Conservation (phyloP, 768 basidiomycete species). For the Mycena leptocephala region DNA sequence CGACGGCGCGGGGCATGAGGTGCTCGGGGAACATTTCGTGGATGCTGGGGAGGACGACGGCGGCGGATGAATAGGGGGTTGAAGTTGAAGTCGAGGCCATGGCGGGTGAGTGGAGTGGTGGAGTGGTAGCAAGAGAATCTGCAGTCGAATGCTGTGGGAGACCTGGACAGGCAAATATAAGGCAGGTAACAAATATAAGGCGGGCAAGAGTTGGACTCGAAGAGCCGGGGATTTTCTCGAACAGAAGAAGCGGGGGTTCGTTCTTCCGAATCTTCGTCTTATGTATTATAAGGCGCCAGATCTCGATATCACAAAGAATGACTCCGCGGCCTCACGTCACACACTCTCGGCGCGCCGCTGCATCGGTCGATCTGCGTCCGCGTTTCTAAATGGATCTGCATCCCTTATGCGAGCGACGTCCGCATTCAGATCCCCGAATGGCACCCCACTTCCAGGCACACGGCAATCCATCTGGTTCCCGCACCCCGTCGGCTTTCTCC, state of each 20-base stretch:
- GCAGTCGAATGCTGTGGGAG: no score
- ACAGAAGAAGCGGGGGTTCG: no score
- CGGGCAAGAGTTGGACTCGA: no score
- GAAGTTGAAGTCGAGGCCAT: slow-evolving; percentile 11
- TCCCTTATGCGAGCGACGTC: neutral
- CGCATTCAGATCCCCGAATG: neutral
- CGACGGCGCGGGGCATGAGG: neutral
- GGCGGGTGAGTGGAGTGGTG: neutral
- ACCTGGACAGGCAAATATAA: no score
- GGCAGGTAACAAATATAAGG: no score
- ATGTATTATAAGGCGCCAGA: neutral
- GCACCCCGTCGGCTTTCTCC: neutral
- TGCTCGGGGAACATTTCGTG: slow-evolving; percentile 31
- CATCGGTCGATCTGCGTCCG: slow-evolving; percentile 16
- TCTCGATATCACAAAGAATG: neutral
- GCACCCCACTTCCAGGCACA: neutral
- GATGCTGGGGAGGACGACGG: slow-evolving; percentile 23
- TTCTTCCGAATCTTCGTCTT: no score
- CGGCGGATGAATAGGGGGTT: neutral
- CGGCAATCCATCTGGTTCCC: neutral
- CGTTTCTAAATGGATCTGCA: neutral
- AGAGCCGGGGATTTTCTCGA: no score
- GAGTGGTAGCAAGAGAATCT: no score
- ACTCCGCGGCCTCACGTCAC: neutral
- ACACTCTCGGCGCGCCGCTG: neutral